Conservation (phyloP, 257 asterid species). For the Ajuga chamaepitys region DNA sequence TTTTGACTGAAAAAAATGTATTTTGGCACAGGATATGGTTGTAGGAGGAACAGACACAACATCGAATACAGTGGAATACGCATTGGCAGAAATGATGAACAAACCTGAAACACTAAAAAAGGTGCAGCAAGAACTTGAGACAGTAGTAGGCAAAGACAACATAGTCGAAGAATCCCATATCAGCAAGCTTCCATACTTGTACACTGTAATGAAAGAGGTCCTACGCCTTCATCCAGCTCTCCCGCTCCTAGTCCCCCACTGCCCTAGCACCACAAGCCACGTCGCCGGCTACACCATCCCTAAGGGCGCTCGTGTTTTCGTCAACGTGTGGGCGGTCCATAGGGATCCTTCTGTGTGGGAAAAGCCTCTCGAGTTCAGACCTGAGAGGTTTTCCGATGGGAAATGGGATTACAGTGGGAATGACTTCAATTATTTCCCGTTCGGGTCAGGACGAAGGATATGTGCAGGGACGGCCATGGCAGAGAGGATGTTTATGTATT, state of each 20-base stretch:
- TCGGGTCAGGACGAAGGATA: constrained; percentile 55
- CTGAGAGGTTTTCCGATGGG: constrained; percentile 47
- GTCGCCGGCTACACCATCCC: constrained; percentile 55
- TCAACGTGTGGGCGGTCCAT: constrained; percentile 66
- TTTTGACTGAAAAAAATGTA: no score
- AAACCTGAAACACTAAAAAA: constrained; percentile 37
- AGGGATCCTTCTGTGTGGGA: constrained; percentile 60
- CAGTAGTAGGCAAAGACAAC: constrained; percentile 37
- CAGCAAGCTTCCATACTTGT: constrained; percentile 41
- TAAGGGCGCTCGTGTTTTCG: constrained; percentile 48
- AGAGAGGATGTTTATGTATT: constrained; percentile 38
- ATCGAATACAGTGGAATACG: constrained; percentile 53
- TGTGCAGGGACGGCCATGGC: constrained; percentile 52
- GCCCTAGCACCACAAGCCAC: constrained; percentile 38
- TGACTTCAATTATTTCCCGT: constrained; percentile 46
- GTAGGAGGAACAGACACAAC: constrained; percentile 81
- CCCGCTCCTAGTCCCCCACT: constrained; percentile 66
- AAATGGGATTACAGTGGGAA: constrained; percentile 45
- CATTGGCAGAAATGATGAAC: constrained; percentile 63
- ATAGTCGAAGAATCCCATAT: constrained; percentile 56
- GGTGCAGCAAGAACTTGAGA: constrained; percentile 42
- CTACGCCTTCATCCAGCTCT: constrained; percentile 60
- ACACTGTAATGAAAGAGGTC: constrained; percentile 52
- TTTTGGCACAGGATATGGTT: constrained; percentile 43
- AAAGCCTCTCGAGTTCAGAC: constrained; percentile 40